These are phyloP conservation scores for Leucoagaricus sp. DNA, from an alignment of 1,284 basidiomycete species.

Conservation along the genomic window DNA sequence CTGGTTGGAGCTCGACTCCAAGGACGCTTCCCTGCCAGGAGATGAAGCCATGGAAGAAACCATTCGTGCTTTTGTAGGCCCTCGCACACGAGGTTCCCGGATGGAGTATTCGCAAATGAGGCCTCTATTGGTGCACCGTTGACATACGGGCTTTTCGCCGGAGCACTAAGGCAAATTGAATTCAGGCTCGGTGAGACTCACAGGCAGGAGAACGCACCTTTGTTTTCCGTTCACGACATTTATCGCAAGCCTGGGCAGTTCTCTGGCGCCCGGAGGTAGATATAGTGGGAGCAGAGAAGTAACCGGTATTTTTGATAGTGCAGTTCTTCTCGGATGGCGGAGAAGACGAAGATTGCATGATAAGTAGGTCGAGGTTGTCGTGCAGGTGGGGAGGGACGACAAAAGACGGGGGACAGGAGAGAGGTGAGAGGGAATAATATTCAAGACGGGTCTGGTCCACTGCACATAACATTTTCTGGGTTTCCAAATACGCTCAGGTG, in stretches of 20 bases:
- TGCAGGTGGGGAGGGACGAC: slow-evolving; percentile 7
- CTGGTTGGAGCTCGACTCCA: background rate
- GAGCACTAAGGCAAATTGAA: slow-evolving; percentile 42
- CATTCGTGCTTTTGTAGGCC: slow-evolving; percentile 30
- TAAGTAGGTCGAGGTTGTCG: background rate
- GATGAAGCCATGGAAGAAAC: slow-evolving; percentile 22
- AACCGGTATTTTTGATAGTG: background rate
- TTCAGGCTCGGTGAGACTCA: background rate
- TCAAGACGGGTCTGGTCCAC: slow-evolving; percentile 7
- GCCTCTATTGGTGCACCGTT: slow-evolving; percentile 47
- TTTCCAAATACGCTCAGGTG: slow-evolving; percentile 9
- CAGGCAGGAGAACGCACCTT: slow-evolving; percentile 38
- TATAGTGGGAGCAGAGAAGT: background rate
- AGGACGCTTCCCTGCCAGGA: slow-evolving; percentile 6
- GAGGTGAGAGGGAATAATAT: slow-evolving; percentile 2
- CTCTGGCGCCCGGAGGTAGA: slow-evolving; percentile 40
- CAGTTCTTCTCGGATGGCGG: background rate
- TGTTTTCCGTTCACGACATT: slow-evolving; percentile 58
- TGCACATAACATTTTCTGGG: slow-evolving; percentile 9
- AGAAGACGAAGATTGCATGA: slow-evolving; percentile 7
- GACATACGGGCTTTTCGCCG: slow-evolving; percentile 51
- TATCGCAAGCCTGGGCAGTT: slow-evolving; percentile 56
- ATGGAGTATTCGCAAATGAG: slow-evolving; percentile 49
- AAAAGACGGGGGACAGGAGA: slow-evolving; percentile 6
- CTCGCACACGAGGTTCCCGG: slow-evolving; percentile 41